Conservation (phyloP, 2,329 filamentous ascomycete genomes). For the Xylaria sp. region DNA sequence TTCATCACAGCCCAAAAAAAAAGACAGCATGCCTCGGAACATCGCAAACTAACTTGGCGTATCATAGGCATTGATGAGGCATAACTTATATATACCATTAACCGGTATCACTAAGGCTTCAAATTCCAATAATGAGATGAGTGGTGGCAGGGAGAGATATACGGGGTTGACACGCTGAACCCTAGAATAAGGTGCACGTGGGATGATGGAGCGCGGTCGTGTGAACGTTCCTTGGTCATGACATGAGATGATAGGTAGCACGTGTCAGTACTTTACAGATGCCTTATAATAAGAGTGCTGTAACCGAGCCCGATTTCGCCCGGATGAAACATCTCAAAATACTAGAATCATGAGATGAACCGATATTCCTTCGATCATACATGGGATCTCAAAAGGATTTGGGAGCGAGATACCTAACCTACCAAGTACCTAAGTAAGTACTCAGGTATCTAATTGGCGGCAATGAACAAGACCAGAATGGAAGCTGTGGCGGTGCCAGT, state of each 20-base stretch:
- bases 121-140: background rate
- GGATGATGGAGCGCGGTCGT: conserved; percentile 11
- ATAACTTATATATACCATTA: background rate
- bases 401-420: background rate
- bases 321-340: conserved; percentile 3
- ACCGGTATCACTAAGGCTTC: background rate
- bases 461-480: background rate
- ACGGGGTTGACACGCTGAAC: background rate
- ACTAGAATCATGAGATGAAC: background rate
- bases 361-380: background rate
- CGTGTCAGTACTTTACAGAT: background rate
- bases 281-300: background rate
- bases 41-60: background rate
- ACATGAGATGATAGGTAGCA: conserved; percentile 2
- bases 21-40: background rate
- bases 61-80: background rate
- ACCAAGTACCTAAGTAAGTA: background rate
- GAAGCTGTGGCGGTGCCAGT: conserved; percentile 15
- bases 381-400: background rate
- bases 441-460: background rate
- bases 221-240: conserved; percentile 18
- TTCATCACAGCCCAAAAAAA: background rate
- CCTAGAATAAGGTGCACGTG: conserved; percentile 22
- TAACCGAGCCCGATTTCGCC: background rate
- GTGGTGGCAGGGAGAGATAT: background rate